Percentiles rank a stretch among this genome's conserved stretches.
Evolutionary conservation across 164 flowering plant genomes (phyloP).

Genomic region (Piper betle): DNA sequence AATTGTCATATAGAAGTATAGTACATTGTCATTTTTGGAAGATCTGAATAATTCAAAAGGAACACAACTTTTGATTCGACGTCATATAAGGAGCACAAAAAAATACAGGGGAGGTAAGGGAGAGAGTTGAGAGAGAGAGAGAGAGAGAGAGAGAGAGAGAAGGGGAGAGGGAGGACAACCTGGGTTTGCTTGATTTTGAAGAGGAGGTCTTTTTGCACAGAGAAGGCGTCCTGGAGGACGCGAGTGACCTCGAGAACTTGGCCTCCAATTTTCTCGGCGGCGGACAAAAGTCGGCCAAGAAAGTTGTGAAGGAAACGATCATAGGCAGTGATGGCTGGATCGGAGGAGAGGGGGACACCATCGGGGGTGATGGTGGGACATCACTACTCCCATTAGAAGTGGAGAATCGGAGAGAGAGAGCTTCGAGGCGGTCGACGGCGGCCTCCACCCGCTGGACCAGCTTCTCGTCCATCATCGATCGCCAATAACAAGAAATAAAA

Average conservation of each 20-base stretch:
- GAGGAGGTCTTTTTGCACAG: slow-evolving; percentile 63
- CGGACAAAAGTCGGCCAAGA: slow-evolving; percentile 40
- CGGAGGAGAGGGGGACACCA: background rate
- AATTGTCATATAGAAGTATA: too few species aligned
- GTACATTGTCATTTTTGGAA: too few species aligned
- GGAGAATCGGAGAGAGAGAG: slow-evolving; percentile 23
- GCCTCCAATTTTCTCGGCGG: slow-evolving; percentile 89
- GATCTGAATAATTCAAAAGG: background rate
- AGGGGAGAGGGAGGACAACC: slow-evolving; percentile 21
- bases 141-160: too few species aligned
- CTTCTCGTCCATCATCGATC: slow-evolving; percentile 55
- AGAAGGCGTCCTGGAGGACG: slow-evolving; percentile 51
- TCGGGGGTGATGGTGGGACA: slow-evolving; percentile 1
- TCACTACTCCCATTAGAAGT: background rate
- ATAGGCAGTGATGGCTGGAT: slow-evolving; percentile 68
- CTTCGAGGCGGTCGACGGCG: slow-evolving; percentile 74
- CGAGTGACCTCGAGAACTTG: slow-evolving; percentile 61
- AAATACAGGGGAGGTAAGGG: too few species aligned
- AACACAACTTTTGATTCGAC: background rate
- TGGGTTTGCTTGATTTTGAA: slow-evolving; percentile 54
- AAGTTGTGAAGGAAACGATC: slow-evolving; percentile 43
- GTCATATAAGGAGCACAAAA: background rate
- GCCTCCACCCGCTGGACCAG: slow-evolving; percentile 69
- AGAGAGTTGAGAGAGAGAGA: too few species aligned
- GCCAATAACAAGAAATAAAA: too few species aligned